Evolutionary conservation across 2,329 filamentous ascomycete genomes (phyloP), one percentile per base, ranked within the genome.

Genomic region (Microdochium bolleyi): DNA sequence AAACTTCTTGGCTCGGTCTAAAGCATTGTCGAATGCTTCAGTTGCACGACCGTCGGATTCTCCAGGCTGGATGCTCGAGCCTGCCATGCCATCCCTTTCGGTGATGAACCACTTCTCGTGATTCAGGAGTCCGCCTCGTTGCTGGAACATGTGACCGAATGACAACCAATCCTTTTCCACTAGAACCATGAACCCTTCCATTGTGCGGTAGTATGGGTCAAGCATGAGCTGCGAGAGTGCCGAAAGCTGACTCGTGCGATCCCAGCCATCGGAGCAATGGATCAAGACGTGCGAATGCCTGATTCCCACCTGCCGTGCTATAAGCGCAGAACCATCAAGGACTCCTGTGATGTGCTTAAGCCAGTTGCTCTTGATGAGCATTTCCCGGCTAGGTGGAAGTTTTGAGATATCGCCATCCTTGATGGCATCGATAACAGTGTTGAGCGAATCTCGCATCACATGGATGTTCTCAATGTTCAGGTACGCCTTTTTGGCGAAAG

Each of bases 191-290:
- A 97, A 99, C 1, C 94, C 94, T 60, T 96, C 88, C 50, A 99
- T 75, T 0, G 94, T 97, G 51, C 94, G 84, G 67, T 91, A 99
- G 69, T 95, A 96, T 0, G 94, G 94, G 64, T 99, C 94, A 9
- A 99, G 79, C 75, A 96, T 92, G 38, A 99, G 79, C 70, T 99
- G 92, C 53, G 91, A 87, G 53, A 99, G 73, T 3, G 92, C 91
- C 62, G 92, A 95, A 51, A 99, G 79, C 71, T 99, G 94, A 62
- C 91, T 92, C 8, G 94, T 99, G 50, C 94, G 87, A 70, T 99
- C 94, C 94, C 94, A 99, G 3, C 94, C 94, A 69, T 99, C 94
- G 2, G 94, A 97, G 70, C 94, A 99, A 70, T 99, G 94, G 49
- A 99, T 96, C 48, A 99, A 74, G 11, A 95, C 92, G 66, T 99